A percentile compares a stretch with the other conserved stretches of the same genome.
Evolutionary conservation across 441 rosid species (phyloP).

Genomic region (Corymbia calophylla): DNA sequence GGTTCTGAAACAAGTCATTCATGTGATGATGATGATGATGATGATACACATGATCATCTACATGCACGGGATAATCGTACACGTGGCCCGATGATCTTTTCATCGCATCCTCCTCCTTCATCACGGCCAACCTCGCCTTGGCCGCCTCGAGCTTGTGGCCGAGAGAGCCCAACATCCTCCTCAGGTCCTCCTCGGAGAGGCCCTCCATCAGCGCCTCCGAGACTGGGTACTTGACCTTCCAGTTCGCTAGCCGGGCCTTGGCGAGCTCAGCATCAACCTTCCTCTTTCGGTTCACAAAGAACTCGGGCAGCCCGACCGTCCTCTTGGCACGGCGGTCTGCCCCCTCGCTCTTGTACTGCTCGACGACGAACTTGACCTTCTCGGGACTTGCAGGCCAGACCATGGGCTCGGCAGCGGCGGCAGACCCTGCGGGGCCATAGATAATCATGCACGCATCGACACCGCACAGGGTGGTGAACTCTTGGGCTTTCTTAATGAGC

Average conservation of each 20-base stretch:
- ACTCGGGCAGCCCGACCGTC: background rate
- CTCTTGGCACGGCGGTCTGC: background rate
- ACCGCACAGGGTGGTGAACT: background rate
- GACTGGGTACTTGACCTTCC: slow-evolving; percentile 2
- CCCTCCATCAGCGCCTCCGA: background rate
- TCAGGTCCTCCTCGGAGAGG: background rate
- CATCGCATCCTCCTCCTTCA: background rate
- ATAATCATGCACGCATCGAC: slow-evolving; percentile 1
- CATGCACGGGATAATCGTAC: background rate
- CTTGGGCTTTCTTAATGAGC: background rate
- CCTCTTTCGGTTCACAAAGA: background rate
- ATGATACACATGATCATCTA: background rate
- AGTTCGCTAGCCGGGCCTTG: background rate
- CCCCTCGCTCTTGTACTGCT: slow-evolving; percentile 1
- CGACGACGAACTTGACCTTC: background rate
- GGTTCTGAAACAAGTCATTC: background rate
- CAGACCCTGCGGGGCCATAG: background rate
- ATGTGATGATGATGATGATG: background rate
- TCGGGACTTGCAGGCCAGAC: background rate
- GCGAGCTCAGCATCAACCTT: background rate
- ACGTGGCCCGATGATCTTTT: background rate
- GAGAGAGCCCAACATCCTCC: background rate
- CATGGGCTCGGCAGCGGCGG: background rate
- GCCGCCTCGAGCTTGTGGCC: background rate
- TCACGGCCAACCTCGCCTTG: background rate